Evolutionary conservation across 371 early-diverging fungal species (phyloP), one percentile per base, ranked within the genome.

Genomic region (Smittium mucronatum): DNA sequence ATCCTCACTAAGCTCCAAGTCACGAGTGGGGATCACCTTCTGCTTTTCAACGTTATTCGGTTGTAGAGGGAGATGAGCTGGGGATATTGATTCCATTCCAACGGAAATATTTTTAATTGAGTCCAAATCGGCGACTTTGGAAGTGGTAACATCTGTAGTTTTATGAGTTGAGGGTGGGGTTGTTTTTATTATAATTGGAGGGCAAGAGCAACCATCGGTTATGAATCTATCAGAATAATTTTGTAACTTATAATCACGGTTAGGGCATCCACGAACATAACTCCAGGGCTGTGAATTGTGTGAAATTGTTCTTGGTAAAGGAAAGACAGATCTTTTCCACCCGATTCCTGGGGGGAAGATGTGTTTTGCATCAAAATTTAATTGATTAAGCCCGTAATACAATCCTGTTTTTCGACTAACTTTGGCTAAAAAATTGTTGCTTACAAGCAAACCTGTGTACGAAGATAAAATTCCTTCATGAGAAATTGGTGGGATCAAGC

Each of bases 401-500:
- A 67, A 28, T 16, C 67, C 67, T 11, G 28, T 32, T 30, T 30
- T 30, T 57, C 29, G 34, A 47, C 93, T 88, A 16, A 81, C 75
- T 2, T 78, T 67, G 57, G 83, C 85, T 60, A 97, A 76, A 25
- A 85, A 83, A 34, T 77, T 74, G 75, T 97, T 97, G 76, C 86
- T 87, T 66, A 94, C 89, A 33, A 91, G 83, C 28, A 80, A 78
- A 30, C 86, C 83, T 69, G 93, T 88, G 26, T 82, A 77, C 35
- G 76, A 78, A 29, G 92, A 89, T 31, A 97, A 78, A 63, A 85
- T 85, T 0, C 90, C 90, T 80, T 96, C 96, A 70, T 93, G 85
- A 60, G 87, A 85, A 36, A 81, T 77, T 0, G 93, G 94, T 58
- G 88, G 83, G 34, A 81, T 76, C 2, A 67, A 29, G 2, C 67